These are phyloP conservation scores for Acanthamoeba lenticulata DNA, from an alignment of 208 protist genomes.

Conservation along the genomic window DNA sequence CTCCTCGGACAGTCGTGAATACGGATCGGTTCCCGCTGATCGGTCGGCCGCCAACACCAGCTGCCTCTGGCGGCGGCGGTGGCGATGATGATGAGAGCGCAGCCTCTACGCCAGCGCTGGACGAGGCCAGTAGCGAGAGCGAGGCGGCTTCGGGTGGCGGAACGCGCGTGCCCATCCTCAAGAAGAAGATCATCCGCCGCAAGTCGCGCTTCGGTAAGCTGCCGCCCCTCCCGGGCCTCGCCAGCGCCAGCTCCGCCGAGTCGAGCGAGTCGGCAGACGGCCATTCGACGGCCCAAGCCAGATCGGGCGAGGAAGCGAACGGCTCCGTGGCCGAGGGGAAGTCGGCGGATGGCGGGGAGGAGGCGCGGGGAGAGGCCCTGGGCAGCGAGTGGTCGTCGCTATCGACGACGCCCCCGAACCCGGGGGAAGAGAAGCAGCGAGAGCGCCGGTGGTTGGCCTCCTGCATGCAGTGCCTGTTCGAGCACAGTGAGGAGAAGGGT, in stretches of 20 bases:
- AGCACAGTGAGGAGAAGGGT: neutral
- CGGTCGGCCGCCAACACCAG: neutral
- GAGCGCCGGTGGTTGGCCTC: neutral
- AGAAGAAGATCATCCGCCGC: slow-evolving; percentile 2
- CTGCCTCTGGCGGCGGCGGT: neutral
- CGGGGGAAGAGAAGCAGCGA: neutral
- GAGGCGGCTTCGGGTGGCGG: neutral
- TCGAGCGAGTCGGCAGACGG: neutral
- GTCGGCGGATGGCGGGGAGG: neutral
- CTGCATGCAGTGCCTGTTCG: neutral
- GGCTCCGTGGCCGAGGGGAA: neutral
- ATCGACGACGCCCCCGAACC: too few species aligned
- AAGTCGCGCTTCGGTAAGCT: neutral
- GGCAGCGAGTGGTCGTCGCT: too few species aligned
- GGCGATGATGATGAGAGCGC: neutral
- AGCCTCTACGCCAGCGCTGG: too few species aligned
- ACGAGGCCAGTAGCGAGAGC: too few species aligned
- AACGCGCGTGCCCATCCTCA: neutral
- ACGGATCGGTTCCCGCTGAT: neutral
- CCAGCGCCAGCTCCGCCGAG: neutral
- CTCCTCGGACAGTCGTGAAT: neutral
- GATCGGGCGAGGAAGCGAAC: neutral
- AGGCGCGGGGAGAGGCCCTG: neutral
- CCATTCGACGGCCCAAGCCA: neutral
- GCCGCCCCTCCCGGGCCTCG: neutral